Evolutionary conservation across 2,329 filamentous ascomycete species (phyloP).

Genomic region (Thelonectria blattea): DNA sequence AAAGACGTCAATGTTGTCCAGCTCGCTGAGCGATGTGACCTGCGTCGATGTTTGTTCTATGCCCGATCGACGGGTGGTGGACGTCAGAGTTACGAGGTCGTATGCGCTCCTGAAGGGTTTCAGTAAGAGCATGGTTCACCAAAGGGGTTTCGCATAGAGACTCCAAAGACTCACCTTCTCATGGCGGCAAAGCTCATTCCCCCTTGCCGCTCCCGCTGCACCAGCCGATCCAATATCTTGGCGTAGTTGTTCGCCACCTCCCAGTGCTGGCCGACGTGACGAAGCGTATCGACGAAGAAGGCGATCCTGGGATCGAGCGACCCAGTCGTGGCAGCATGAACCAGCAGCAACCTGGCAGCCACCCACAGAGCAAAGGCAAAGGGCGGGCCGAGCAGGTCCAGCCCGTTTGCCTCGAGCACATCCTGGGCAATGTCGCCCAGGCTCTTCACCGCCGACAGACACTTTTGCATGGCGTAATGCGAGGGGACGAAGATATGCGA

Average conservation of each 20-base stretch:
- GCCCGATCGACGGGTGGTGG: constrained; percentile 44
- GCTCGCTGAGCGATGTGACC: constrained; percentile 46
- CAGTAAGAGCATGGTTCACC: background rate
- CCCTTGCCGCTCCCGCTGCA: constrained; percentile 45
- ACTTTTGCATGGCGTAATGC: constrained; percentile 53
- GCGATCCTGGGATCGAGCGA: constrained; percentile 48
- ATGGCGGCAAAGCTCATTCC: constrained; percentile 47
- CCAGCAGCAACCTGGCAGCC: constrained; percentile 48
- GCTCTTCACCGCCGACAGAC: constrained; percentile 51
- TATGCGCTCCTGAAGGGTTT: constrained; percentile 45
- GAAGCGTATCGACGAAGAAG: constrained; percentile 51
- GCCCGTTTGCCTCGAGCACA: constrained; percentile 50
- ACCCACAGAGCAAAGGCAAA: constrained; percentile 55
- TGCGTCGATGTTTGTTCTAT: constrained; percentile 48
- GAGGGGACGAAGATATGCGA: constrained; percentile 52
- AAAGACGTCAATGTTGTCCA: constrained; percentile 53
- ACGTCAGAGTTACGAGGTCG: constrained; percentile 47
- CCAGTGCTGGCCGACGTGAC: constrained; percentile 51
- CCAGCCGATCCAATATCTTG: constrained; percentile 47
- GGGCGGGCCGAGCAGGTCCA: constrained; percentile 50
- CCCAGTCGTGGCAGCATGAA: constrained; percentile 49
- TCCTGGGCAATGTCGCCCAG: constrained; percentile 51
- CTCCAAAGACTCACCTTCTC: constrained; percentile 44
- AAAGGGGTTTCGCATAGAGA: background rate
- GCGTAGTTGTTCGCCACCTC: constrained; percentile 52